A percentile compares a stretch with the other conserved stretches of the same genome.
Evolutionary conservation across 306 rosid genomes (phyloP).

Genomic region (Prunus dulcis): DNA sequence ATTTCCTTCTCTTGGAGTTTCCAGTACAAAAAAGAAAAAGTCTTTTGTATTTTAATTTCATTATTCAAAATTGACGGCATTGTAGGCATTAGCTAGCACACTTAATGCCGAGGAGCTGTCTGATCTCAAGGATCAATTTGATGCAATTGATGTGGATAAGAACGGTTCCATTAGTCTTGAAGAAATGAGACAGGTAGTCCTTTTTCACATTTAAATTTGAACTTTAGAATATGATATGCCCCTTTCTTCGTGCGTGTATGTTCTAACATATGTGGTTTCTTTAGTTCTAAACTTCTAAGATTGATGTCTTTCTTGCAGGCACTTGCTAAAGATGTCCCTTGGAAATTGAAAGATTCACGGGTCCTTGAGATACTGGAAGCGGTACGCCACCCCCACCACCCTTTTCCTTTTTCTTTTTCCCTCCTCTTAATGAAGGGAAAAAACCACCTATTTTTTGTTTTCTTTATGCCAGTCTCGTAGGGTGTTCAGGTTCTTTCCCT

Average conservation of each 20-base stretch:
- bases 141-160: conserved; percentile 97
- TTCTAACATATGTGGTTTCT: neutral
- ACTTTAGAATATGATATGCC: neutral
- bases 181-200: conserved; percentile 92
- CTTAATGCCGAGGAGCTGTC: conserved; percentile 80
- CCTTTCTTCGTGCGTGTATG: neutral
- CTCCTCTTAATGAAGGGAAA: neutral
- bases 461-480: conserved; percentile 13
- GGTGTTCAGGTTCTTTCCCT: neutral
- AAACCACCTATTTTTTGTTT: neutral
- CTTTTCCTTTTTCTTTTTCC: neutral
- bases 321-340: conserved; percentile 97
- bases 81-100: conserved; percentile 97
- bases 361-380: conserved; percentile 91
- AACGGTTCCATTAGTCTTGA: conserved; percentile 94
- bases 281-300: conserved; percentile 17
- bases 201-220: conserved; percentile 7
- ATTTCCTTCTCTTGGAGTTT: conserved; percentile 1
- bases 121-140: conserved; percentile 91
- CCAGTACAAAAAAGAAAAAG: conserved; percentile 12
- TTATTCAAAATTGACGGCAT: conserved; percentile 21
- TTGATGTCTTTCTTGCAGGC: conserved; percentile 59
- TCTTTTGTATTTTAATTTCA: conserved; percentile 14
- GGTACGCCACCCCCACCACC: conserved; percentile 41
- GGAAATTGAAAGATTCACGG: conserved; percentile 90